phyloP scores from a whole-genome alignment of 2,329 filamentous ascomycete species.

The Volutella citrinella region DNA sequence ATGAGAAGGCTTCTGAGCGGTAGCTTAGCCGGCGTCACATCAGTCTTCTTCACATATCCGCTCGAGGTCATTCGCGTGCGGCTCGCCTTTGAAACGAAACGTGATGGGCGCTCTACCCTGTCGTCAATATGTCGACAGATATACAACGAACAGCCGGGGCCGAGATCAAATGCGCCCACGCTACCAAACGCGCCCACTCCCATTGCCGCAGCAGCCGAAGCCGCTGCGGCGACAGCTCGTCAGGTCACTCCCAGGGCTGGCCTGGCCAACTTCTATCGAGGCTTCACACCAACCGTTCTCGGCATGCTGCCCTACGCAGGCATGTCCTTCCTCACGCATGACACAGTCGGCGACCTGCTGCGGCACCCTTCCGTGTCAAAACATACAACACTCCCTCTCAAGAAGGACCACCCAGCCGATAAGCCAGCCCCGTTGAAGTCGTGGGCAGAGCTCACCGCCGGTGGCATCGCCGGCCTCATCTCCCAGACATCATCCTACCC shows the following conservation, averaged over 20 bases:
- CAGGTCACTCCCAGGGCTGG: constrained; percentile 61
- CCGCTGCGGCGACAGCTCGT: constrained; percentile 39
- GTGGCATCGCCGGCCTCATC: constrained; percentile 81
- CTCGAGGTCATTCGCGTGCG: constrained; percentile 90
- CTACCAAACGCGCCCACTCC: constrained; percentile 25
- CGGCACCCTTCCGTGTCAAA: constrained; percentile 63
- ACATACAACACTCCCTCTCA: constrained; percentile 72
- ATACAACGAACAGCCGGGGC: constrained; percentile 68
- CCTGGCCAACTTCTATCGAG: constrained; percentile 88
- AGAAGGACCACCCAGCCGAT: constrained; percentile 47
- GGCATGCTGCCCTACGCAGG: constrained; percentile 98
- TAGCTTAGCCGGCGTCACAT: constrained; percentile 77
- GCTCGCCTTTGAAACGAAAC: constrained; percentile 89
- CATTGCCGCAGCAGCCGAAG: constrained; percentile 37
- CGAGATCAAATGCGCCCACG: constrained; percentile 28
- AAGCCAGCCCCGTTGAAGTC: constrained; percentile 73
- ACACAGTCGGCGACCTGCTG: constrained; percentile 81
- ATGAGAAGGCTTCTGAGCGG: constrained; percentile 72
- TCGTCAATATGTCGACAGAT: constrained; percentile 79
- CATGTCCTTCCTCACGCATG: constrained; percentile 92
- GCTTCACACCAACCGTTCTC: constrained; percentile 83
- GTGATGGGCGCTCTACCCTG: constrained; percentile 66
- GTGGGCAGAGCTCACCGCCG: constrained; percentile 82
- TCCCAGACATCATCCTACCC: constrained; percentile 93
- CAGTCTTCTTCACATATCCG: constrained; percentile 94